These are phyloP conservation scores for Heliocybe sulcata DNA, from an alignment of 1,284 basidiomycete genomes.

Conservation along the genomic window DNA sequence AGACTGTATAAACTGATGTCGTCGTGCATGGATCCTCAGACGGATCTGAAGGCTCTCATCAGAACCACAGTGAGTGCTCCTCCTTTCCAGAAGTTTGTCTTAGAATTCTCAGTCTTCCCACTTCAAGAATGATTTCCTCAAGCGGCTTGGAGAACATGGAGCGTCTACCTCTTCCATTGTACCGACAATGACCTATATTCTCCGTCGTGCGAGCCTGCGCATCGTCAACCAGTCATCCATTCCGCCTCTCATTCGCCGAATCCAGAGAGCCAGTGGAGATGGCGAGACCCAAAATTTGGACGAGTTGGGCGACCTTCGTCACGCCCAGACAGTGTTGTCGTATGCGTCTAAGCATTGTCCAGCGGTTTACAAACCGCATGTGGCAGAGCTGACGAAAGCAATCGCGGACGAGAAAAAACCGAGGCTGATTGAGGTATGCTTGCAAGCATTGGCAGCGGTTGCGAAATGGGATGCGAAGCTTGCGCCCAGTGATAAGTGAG, in stretches of 20 bases:
- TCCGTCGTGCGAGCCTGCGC: conserved; percentile 68
- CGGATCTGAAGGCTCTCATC: conserved; percentile 74
- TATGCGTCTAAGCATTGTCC: conserved; percentile 79
- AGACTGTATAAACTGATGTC: conserved; percentile 82
- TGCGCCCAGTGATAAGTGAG: conserved; percentile 62
- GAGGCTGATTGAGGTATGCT: conserved; percentile 54
- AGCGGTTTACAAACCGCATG: conserved; percentile 65
- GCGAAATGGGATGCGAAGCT: conserved; percentile 51
- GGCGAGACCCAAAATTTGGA: conserved; percentile 19
- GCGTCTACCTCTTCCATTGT: conserved; percentile 51
- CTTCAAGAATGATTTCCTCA: conserved; percentile 65
- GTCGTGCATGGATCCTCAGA: conserved; percentile 76
- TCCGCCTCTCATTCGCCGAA: conserved; percentile 66
- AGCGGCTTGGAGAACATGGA: conserved; percentile 69
- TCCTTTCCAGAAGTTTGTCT: conserved; percentile 1
- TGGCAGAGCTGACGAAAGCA: conserved; percentile 67
- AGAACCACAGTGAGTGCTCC: conserved; percentile 60
- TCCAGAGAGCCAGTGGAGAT: conserved; percentile 38
- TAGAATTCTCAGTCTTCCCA: background rate
- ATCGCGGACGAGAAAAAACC: conserved; percentile 60
- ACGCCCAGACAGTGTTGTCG: conserved; percentile 44
- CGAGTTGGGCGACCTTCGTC: conserved; percentile 23
- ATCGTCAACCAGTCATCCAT: conserved; percentile 84
- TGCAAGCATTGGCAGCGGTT: conserved; percentile 73
- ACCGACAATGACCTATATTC: conserved; percentile 66